Percentiles rank a stretch among this genome's conserved stretches.
Conservation (phyloP, 148 eudicot genomes). For the Spergularia marina region DNA sequence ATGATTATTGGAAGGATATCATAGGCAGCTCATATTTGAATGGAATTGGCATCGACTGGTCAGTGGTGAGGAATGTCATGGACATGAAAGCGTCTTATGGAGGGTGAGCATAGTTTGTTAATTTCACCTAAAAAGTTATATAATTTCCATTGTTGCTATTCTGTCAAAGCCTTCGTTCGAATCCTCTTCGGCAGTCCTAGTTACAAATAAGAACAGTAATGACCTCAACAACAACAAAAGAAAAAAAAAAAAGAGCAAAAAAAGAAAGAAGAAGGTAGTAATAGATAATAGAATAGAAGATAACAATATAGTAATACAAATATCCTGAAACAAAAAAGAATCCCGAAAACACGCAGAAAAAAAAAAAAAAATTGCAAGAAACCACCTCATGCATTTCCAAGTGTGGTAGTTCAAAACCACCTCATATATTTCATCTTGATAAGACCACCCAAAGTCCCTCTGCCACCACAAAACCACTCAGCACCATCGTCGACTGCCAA, state of each 20-base stretch:
- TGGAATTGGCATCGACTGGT: slow-evolving; percentile 67
- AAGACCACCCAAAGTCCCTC: too few species aligned
- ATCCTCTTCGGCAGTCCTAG: neutral
- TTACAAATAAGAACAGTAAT: neutral
- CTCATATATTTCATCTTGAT: too few species aligned
- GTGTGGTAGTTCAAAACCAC: too few species aligned
- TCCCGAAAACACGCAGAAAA: too few species aligned
- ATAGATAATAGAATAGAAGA: too few species aligned
- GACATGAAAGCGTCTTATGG: slow-evolving; percentile 76
- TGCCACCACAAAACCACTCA: too few species aligned
- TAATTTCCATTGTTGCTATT: neutral
- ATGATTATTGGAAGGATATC: slow-evolving; percentile 55
- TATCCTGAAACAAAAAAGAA: too few species aligned
- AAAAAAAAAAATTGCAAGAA: too few species aligned
- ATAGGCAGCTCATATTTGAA: slow-evolving; percentile 52
- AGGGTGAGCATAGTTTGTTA: slow-evolving; percentile 45
- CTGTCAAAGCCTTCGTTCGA: neutral
- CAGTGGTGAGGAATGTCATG: slow-evolving; percentile 70
- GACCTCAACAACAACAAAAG: neutral
- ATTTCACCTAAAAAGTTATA: neutral
- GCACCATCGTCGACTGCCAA: too few species aligned
- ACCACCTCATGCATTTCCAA: too few species aligned
- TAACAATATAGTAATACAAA: too few species aligned
- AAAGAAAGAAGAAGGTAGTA: too few species aligned
- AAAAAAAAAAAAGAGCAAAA: neutral